Conservation (phyloP, 1,139 yeast genomes). For the Scheffersomyces titani region DNA sequence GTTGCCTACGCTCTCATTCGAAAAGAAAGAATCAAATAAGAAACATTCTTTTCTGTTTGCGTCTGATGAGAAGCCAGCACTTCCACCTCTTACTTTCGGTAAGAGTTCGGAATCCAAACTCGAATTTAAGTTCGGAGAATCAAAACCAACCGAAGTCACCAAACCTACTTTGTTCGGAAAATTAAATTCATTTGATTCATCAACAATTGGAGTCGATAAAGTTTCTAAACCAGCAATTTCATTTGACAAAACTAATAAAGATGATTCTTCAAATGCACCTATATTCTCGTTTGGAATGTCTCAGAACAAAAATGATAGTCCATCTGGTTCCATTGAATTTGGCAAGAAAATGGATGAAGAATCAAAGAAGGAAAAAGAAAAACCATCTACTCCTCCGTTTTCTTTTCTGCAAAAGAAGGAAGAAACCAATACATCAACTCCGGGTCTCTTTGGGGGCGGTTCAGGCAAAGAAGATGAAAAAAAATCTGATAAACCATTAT, state of each 20-base stretch:
- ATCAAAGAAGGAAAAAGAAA: background rate
- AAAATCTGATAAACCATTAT: background rate
- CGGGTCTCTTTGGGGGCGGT: background rate
- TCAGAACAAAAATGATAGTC: background rate
- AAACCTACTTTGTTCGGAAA: background rate
- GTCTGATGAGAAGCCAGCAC: background rate
- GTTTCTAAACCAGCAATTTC: background rate
- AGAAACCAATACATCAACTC: background rate
- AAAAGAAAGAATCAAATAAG: conserved; percentile 2
- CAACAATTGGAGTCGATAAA: background rate
- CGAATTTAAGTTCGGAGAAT: conserved; percentile 2
- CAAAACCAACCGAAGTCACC: background rate
- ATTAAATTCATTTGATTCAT: background rate
- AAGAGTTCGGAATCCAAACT: background rate
- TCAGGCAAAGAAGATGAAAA: background rate
- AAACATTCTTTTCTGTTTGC: background rate
- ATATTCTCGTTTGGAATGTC: background rate
- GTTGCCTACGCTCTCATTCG: conserved; percentile 11
- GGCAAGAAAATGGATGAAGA: background rate
- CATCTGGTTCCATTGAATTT: background rate
- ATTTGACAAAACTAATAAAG: background rate
- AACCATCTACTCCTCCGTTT: background rate
- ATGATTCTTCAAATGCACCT: background rate
- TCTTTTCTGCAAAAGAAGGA: background rate
- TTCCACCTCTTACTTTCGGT: background rate